phyloP scores from a whole-genome alignment of 805 yeast species.

The Lipomyces anomalus region DNA sequence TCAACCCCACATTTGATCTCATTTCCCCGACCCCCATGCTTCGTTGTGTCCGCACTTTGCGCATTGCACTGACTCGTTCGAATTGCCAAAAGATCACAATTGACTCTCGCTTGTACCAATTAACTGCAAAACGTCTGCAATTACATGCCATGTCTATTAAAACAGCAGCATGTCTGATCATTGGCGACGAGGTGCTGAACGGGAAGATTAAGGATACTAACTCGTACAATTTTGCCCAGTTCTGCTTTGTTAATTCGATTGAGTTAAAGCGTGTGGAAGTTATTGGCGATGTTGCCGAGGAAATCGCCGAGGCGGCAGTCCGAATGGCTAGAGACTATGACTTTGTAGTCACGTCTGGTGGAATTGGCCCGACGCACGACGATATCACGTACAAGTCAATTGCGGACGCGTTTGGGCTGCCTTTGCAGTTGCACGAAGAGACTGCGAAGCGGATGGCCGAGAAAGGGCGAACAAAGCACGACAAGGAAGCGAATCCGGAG shows the following conservation, averaged over 20 bases:
- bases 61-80: no score
- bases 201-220: conserved; percentile 81
- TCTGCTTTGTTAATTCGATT: conserved; percentile 62
- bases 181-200: conserved; percentile 84
- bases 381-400: conserved; percentile 76
- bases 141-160: no score
- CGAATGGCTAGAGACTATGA: conserved; percentile 51
- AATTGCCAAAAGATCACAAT: no score
- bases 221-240: conserved; percentile 63
- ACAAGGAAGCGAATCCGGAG: conserved; percentile 34
- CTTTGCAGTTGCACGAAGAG: conserved; percentile 47
- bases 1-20: no score
- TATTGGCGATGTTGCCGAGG: conserved; percentile 69
- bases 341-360: conserved; percentile 65
- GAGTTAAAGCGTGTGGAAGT: conserved; percentile 62
- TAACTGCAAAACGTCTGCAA: no score
- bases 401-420: conserved; percentile 57
- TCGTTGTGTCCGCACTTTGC: no score
- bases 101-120: no score
- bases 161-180: conserved; percentile 35
- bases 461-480: conserved; percentile 35
- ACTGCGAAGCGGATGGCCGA: conserved; percentile 57
- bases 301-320: conserved; percentile 51
- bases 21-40: no score
- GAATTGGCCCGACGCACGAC: conserved; percentile 84